These are phyloP conservation scores for Moniliophthora roreri DNA, from an alignment of 1,284 basidiomycete species.

Conservation along the genomic window DNA sequence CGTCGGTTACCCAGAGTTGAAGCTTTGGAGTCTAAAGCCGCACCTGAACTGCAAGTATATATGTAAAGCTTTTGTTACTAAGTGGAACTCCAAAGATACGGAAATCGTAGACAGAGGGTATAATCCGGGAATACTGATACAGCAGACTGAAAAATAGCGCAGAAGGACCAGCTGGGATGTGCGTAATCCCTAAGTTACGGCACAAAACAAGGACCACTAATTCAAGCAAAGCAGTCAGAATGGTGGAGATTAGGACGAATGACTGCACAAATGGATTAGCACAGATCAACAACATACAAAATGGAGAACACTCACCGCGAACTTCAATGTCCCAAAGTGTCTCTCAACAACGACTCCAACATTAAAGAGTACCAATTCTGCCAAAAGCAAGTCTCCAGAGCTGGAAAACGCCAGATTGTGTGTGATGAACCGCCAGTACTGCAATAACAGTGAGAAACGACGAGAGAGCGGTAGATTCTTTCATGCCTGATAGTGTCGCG, in stretches of 20 bases:
- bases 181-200: conserved; percentile 64
- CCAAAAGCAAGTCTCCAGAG: conserved; percentile 83
- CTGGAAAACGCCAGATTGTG: conserved; percentile 83
- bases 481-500: conserved; percentile 64
- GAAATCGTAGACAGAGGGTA: conserved; percentile 77
- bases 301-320: conserved; percentile 71
- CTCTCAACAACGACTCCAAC: conserved; percentile 77
- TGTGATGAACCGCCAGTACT: conserved; percentile 84
- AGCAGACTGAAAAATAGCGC: conserved; percentile 72
- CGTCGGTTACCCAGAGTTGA: conserved; percentile 8
- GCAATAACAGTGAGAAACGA: conserved; percentile 16
- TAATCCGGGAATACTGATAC: conserved; percentile 78
- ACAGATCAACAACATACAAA: neutral
- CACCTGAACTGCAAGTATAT: conserved; percentile 69
- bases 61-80: conserved; percentile 74
- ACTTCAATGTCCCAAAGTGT: conserved; percentile 85
- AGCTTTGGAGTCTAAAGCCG: conserved; percentile 15
- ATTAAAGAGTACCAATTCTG: conserved; percentile 75
- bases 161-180: conserved; percentile 75
- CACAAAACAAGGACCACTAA: conserved; percentile 64
- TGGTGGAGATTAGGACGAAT: conserved; percentile 64
- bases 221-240: conserved; percentile 69
- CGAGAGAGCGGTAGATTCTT: conserved; percentile 23
- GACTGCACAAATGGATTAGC: conserved; percentile 48
- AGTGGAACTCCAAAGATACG: conserved; percentile 73